Evolutionary conservation across 2,329 filamentous ascomycete species (phyloP).

Genomic region (Xylariaceae sp.): DNA sequence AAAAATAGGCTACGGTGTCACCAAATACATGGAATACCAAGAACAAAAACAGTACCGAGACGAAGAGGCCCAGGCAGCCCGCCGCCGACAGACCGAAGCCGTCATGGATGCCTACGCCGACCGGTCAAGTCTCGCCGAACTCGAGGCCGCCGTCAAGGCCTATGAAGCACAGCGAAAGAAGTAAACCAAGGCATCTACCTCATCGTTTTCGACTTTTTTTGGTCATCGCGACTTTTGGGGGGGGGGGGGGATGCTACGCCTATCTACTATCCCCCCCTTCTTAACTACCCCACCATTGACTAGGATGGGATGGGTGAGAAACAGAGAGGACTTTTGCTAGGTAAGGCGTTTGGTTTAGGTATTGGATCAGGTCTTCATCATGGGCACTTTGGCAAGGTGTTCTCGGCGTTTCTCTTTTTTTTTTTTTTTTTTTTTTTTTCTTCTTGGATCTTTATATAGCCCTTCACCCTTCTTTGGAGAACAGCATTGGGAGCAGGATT

Average conservation of each 20-base stretch:
- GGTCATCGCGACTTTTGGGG: too few relatives aligned
- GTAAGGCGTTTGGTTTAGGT: too few relatives aligned
- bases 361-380: too few relatives aligned
- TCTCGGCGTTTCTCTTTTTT: background rate
- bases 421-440: background rate
- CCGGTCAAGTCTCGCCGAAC: slow-evolving; percentile 42
- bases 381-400: too few relatives aligned
- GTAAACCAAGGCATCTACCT: background rate
- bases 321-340: too few relatives aligned
- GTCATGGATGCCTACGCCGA: slow-evolving; percentile 47
- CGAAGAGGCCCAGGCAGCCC: slow-evolving; percentile 28
- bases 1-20: slow-evolving; percentile 27
- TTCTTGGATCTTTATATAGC: background rate
- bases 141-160: slow-evolving; percentile 43
- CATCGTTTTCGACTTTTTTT: background rate
- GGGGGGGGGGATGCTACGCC: too few relatives aligned
- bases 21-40: slow-evolving; percentile 28
- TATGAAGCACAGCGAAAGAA: slow-evolving; percentile 36
- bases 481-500: too few relatives aligned
- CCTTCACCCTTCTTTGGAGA: too few relatives aligned
- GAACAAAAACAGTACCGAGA: slow-evolving; percentile 25
- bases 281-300: too few relatives aligned
- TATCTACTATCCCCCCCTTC: too few relatives aligned
- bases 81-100: slow-evolving; percentile 34
- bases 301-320: too few relatives aligned